A percentile compares a stretch with the other conserved stretches of the same genome.
phyloP scores from a whole-genome alignment of 768 basidiomycete species.

The Leucosporidium creatinivorum region DNA sequence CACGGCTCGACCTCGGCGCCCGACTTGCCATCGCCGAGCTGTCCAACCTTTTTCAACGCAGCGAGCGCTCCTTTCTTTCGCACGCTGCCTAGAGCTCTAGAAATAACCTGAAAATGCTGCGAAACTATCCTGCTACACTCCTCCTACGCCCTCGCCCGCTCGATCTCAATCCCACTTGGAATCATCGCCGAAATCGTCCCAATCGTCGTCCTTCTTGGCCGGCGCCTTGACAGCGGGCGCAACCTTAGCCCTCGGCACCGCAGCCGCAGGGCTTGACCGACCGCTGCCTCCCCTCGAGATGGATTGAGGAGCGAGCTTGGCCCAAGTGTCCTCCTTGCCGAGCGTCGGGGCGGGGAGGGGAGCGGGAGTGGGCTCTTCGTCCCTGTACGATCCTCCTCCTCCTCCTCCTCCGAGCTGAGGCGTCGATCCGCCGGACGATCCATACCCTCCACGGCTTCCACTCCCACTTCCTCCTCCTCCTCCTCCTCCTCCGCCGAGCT shows the following conservation, averaged over 20 bases:
- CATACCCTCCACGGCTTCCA: neutral
- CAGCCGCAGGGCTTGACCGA: neutral
- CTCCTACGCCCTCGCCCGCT: neutral
- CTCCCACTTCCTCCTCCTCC: neutral
- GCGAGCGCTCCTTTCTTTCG: too few species aligned
- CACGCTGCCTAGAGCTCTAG: too few species aligned
- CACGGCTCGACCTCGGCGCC: too few species aligned
- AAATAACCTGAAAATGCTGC: neutral
- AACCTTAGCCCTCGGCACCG: neutral
- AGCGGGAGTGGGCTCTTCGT: neutral
- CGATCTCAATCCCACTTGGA: neutral
- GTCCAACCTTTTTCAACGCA: too few species aligned
- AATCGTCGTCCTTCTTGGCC: conserved; percentile 16
- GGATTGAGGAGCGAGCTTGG: conserved; percentile 24
- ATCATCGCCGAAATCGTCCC: conserved; percentile 23
- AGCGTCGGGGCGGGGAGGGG: neutral
- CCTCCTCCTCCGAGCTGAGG: neutral
- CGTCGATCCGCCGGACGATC: too few species aligned
- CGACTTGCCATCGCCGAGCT: too few species aligned
- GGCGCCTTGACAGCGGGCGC: neutral
- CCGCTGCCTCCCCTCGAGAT: conserved; percentile 8
- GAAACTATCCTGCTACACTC: neutral
- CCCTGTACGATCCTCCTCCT: neutral
- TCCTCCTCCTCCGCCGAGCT: neutral
- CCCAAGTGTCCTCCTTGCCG: conserved; percentile 19